Evolutionary conservation across 2,329 filamentous ascomycete genomes (phyloP), one percentile per base, ranked within the genome.

Genomic region (Diaporthe capsici): DNA sequence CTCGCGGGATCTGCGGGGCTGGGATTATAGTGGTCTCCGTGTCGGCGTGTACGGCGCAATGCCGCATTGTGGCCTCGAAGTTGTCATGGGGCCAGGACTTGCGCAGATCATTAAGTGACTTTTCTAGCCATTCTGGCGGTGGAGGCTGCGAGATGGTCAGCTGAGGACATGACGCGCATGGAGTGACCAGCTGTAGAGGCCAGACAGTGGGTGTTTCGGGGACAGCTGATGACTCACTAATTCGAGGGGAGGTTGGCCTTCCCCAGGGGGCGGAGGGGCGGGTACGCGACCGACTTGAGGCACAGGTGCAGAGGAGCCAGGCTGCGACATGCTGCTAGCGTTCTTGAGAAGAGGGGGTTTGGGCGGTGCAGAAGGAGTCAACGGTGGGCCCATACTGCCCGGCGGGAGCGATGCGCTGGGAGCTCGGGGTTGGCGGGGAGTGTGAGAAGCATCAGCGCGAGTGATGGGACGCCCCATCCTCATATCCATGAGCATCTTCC

Each of bases 11-110:
- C 49, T 80, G 78, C 31, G 79, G 82, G 77, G 83, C 88, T 80
- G 82, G 85, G 51, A 92, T 87, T 70, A 94, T 88, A 31, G 92
- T 91, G 28, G 90, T 85, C 76, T 93, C 91, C 3, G 94, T 96
- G 67, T 90, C 87, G 15, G 90, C 90, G 83, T 98, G 93, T 77
- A 98, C 90, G 75, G 94, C 92, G 34, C 92, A 94, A 84, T 97
- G 96, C 76, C 95, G 95, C 97, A 99, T 99, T 31, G 93, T 90
- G 72, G 92, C 94, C 84, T 98, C 95, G 82, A 98, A 98, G 42
- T 90, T 90, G 83, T 98, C 95, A 80, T 93, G 90, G 4, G 94
- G 93, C 81, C 98, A 96, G 76, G 89, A 87, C 79, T 92, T 92
- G 79, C 87, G 87, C 74, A 98, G 90, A 34, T 92, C 89, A 76